Conservation (phyloP, 306 rosid genomes). For the Astragalus glycyphyllos region DNA sequence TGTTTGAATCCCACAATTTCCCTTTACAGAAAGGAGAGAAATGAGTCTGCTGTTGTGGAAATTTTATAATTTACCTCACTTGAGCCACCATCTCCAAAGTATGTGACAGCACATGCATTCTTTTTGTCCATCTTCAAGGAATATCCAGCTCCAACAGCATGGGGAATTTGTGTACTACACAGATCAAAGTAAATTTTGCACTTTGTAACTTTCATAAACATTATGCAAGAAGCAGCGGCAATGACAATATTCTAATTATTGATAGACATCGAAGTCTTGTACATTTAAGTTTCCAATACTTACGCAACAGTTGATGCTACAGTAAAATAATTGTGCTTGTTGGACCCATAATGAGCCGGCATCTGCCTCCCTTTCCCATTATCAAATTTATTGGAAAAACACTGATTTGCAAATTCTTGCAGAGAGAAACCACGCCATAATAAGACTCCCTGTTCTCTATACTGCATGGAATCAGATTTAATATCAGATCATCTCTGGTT, state of each 20-base stretch:
- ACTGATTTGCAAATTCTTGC: constrained; percentile 91
- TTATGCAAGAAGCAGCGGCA: neutral
- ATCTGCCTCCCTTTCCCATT: constrained; percentile 92
- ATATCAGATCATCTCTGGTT: constrained; percentile 18
- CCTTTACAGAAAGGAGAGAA: neutral
- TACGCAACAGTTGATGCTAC: constrained; percentile 89
- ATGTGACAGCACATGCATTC: constrained; percentile 84
- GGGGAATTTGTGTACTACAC: constrained; percentile 82
- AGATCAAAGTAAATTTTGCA: constrained; percentile 33
- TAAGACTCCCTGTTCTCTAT: constrained; percentile 83
- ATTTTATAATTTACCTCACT: constrained; percentile 71
- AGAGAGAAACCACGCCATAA: constrained; percentile 93
- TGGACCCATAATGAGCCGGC: constrained; percentile 91
- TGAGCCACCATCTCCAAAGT: constrained; percentile 95
- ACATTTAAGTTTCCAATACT: constrained; percentile 38
- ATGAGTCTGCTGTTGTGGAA: constrained; percentile 10
- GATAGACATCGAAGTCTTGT: neutral
- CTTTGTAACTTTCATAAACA: constrained; percentile 9
- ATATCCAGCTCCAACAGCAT: constrained; percentile 98
- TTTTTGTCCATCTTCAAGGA: constrained; percentile 86
- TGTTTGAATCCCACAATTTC: neutral
- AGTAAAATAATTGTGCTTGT: constrained; percentile 83
- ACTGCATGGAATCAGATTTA: constrained; percentile 57
- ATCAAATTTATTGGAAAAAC: constrained; percentile 76
- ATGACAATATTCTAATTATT: neutral